Conservation (phyloP, 805 yeast species). For the Metahyphopichia silvanorum region DNA sequence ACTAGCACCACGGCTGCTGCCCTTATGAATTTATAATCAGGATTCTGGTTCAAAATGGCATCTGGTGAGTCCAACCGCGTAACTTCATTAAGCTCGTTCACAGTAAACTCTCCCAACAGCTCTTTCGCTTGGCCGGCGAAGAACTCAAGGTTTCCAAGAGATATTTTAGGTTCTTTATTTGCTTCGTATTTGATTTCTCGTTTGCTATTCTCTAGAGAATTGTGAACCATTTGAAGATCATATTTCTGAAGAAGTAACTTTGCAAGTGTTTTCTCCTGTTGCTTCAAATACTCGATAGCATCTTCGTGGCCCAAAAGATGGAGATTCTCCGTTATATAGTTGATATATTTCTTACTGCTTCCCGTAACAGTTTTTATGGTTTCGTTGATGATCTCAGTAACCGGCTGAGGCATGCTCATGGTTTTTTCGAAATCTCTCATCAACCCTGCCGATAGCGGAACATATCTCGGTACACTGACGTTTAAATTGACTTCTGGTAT, state of each 20-base stretch:
- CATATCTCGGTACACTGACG: not conserved
- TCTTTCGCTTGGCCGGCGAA: constrained; percentile 10
- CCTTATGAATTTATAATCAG: constrained; percentile 26
- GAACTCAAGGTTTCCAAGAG: constrained; percentile 16
- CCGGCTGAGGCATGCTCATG: constrained; percentile 1
- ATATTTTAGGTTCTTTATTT: constrained; percentile 18
- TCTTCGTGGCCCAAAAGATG: constrained; percentile 1
- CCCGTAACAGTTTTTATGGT: constrained; percentile 12
- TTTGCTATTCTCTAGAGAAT: constrained; percentile 13
- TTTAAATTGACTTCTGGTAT: not conserved
- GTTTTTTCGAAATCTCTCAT: constrained; percentile 1
- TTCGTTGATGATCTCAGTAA: constrained; percentile 9
- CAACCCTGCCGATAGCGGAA: not conserved
- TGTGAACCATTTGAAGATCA: constrained; percentile 8
- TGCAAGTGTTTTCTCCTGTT: constrained; percentile 10
- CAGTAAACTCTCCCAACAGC: constrained; percentile 15
- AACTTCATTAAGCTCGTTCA: constrained; percentile 5
- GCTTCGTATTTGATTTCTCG: constrained; percentile 14
- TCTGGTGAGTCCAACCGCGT: constrained; percentile 1
- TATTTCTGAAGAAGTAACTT: constrained; percentile 9
- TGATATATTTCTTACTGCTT: constrained; percentile 6
- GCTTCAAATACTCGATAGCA: not conserved
- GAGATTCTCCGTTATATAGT: constrained; percentile 7
- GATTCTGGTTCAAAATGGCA: constrained; percentile 5
- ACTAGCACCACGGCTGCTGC: constrained; percentile 47